Evolutionary conservation across 1,139 yeast species (phyloP).

Genomic region (Keqinozyma sinolaborantium): DNA sequence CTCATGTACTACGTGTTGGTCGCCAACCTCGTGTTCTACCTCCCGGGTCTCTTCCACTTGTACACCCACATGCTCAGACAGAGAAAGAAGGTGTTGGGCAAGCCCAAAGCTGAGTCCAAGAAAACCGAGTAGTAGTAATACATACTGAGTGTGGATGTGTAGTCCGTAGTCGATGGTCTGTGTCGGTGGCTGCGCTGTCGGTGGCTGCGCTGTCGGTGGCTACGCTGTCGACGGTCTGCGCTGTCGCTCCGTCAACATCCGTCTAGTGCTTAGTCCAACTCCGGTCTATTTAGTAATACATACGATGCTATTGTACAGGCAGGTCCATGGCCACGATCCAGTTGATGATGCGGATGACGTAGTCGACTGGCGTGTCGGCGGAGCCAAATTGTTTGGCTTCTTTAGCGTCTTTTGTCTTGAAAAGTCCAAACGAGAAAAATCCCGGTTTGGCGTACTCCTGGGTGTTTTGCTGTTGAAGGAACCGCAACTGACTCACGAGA

Average conservation of each 20-base stretch:
- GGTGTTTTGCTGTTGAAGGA: constrained; percentile 34
- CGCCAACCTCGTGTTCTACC: constrained; percentile 58
- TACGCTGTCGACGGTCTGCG: too few species aligned
- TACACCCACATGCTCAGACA: constrained; percentile 89
- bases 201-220: too few species aligned
- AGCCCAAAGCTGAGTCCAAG: constrained; percentile 13
- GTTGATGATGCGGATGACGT: constrained; percentile 25
- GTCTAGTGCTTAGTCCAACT: too few species aligned
- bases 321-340: constrained; percentile 23
- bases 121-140: background rate
- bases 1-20: constrained; percentile 55
- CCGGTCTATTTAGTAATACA: too few species aligned
- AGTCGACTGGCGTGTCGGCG: constrained; percentile 32
- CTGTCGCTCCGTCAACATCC: too few species aligned
- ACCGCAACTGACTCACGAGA: constrained; percentile 27
- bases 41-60: constrained; percentile 84
- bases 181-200: too few species aligned
- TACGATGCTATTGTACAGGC: too few species aligned
- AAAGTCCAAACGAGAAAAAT: constrained; percentile 12
- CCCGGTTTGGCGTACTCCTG: constrained; percentile 9
- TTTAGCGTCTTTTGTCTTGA: constrained; percentile 8
- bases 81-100: constrained; percentile 64
- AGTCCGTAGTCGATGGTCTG: too few species aligned
- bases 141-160: too few species aligned
- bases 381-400: constrained; percentile 23